phyloP scores from a whole-genome alignment of 176 grass and related monocot genomes.

The sorghum (Sorghum bicolor) region Sorghum_bicolor_NCBIv3 NC_012872.2:56147001-56147500 shows the following conservation, averaged over 20 bases:
- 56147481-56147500: slow-evolving; percentile 37
- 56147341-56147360: slow-evolving; percentile 70
- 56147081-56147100: slow-evolving; percentile 71
- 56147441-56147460: background rate
- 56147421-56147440: too few relatives aligned
- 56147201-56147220: slow-evolving; percentile 54
- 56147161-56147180: slow-evolving; percentile 32
- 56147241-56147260: slow-evolving; percentile 88
- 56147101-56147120: slow-evolving; percentile 86
- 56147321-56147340: slow-evolving; percentile 19
- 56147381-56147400: background rate
- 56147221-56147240: slow-evolving; percentile 82
- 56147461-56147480: slow-evolving; percentile 2
- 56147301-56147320: background rate
- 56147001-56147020: too few relatives aligned
- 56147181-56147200: background rate
- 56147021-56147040: too few relatives aligned
- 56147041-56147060: too few relatives aligned
- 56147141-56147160: slow-evolving; percentile 63
- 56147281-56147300: slow-evolving; percentile 43
- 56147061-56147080: too few relatives aligned
- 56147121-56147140: slow-evolving; percentile 85
- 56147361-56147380: slow-evolving; percentile 42
- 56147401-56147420: background rate
- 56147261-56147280: slow-evolving; percentile 80